phyloP scores from a whole-genome alignment of 106 monocot genomes.

The Dioscorea zingiberensis region DNA sequence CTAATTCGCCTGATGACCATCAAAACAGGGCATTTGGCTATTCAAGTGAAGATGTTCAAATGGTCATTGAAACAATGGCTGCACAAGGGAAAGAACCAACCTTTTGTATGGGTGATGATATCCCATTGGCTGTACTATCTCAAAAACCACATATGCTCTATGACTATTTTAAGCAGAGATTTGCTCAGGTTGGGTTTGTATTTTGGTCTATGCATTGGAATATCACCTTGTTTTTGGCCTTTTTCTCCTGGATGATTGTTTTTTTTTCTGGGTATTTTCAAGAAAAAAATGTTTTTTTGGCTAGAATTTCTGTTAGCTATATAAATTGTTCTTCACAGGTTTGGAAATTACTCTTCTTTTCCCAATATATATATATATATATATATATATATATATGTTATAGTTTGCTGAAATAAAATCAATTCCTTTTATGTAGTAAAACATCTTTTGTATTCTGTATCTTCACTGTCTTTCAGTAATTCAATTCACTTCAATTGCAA shows the following conservation, averaged over 20 bases:
- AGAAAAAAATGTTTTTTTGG: too few species aligned
- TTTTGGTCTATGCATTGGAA: background rate
- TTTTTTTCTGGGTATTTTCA: background rate
- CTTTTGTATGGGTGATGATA: slow-evolving; percentile 99
- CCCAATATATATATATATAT: background rate
- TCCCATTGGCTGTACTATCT: slow-evolving; percentile 83
- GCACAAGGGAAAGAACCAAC: slow-evolving; percentile 99
- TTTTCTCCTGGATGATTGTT: background rate
- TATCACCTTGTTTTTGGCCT: background rate
- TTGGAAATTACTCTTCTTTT: background rate
- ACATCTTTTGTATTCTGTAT: too few species aligned
- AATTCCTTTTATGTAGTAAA: too few species aligned
- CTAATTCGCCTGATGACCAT: too few species aligned
- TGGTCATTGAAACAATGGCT: slow-evolving; percentile 99
- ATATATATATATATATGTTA: too few species aligned
- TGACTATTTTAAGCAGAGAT: slow-evolving; percentile 98
- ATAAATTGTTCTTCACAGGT: too few species aligned
- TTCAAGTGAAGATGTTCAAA: slow-evolving; percentile 98
- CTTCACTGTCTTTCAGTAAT: too few species aligned
- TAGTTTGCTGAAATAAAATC: too few species aligned
- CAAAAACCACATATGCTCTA: slow-evolving; percentile 88
- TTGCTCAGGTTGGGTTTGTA: slow-evolving; percentile 71
- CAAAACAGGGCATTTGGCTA: slow-evolving; percentile 99
- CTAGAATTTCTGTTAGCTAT: too few species aligned
- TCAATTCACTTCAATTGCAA: too few species aligned